phyloP scores from a whole-genome alignment of 768 basidiomycete genomes.

The Hortiboletus campestris region DNA sequence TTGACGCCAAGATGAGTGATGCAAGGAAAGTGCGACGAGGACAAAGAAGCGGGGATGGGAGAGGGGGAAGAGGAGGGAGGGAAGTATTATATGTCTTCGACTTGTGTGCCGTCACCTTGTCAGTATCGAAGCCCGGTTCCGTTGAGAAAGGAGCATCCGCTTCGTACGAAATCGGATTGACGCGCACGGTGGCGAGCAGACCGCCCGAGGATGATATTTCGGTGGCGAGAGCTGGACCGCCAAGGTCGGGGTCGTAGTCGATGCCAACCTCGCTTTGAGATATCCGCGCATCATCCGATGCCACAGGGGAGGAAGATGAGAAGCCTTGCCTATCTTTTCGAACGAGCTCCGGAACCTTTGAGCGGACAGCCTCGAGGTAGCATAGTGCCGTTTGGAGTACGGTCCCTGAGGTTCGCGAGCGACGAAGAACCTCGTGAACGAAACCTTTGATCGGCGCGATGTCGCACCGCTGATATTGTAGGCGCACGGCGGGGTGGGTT shows the following conservation, averaged over 20 bases:
- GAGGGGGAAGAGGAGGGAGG: conserved; percentile 38
- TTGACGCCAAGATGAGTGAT: conserved; percentile 83
- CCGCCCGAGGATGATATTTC: conserved; percentile 21
- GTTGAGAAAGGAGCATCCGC: conserved; percentile 15
- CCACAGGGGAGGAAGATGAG: conserved; percentile 40
- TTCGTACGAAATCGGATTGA: conserved; percentile 31
- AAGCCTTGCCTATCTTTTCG: conserved; percentile 47
- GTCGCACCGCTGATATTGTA: conserved; percentile 27
- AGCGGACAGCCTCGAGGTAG: conserved; percentile 81
- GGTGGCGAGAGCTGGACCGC: conserved; percentile 8
- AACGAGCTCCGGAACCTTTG: conserved; percentile 63
- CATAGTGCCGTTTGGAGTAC: conserved; percentile 87
- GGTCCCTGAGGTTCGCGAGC: conserved; percentile 79
- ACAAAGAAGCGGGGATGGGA: conserved; percentile 83
- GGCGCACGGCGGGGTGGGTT: conserved; percentile 10
- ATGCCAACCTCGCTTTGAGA: conserved; percentile 43
- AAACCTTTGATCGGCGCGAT: conserved; percentile 69
- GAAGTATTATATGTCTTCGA: conserved; percentile 14
- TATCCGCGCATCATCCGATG: conserved; percentile 43
- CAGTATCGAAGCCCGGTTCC: conserved; percentile 13
- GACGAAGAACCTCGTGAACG: conserved; percentile 84
- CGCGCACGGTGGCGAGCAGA: conserved; percentile 44
- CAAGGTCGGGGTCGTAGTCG: conserved; percentile 38
- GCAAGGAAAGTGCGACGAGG: conserved; percentile 88
- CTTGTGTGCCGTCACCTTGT: conserved; percentile 8